These are phyloP conservation scores for Cystobasidium sp. DNA, from an alignment of 1,284 basidiomycete species.

Conservation along the genomic window DNA sequence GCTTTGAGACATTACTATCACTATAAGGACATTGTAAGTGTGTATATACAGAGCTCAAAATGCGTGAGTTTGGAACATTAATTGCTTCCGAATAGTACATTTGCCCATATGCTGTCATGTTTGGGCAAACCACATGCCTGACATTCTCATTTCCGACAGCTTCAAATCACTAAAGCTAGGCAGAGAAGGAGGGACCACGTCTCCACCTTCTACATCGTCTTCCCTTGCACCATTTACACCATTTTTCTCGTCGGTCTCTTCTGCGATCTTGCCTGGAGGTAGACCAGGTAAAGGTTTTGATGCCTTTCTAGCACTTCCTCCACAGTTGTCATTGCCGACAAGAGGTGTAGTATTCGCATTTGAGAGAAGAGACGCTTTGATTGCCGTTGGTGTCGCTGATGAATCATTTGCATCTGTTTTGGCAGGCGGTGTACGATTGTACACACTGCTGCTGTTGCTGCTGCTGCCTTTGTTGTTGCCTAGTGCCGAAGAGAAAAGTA, in stretches of 20 bases:
- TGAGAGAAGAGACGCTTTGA: not conserved
- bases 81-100: not conserved
- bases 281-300: conserved; percentile 38
- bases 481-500: not conserved
- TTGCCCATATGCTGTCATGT: not conserved
- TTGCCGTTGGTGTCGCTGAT: not conserved
- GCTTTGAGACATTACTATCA: too few species aligned
- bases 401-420: not conserved
- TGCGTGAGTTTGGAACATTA: not conserved
- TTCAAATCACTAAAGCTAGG: conserved; percentile 27
- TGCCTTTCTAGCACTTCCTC: conserved; percentile 1
- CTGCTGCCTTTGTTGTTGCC: not conserved
- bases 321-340: not conserved
- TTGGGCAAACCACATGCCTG: conserved; percentile 17
- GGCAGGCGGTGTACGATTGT: not conserved
- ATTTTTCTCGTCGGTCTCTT: not conserved
- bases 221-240: not conserved
- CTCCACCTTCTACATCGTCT: not conserved
- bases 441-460: not conserved
- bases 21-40: too few species aligned
- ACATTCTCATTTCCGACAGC: conserved; percentile 6
- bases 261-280: not conserved
- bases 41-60: too few species aligned
- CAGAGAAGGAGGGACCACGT: conserved; percentile 20
- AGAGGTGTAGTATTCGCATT: conserved; percentile 1